Conservation (phyloP, 106 monocot genomes). For the Posidonia australis region DNA sequence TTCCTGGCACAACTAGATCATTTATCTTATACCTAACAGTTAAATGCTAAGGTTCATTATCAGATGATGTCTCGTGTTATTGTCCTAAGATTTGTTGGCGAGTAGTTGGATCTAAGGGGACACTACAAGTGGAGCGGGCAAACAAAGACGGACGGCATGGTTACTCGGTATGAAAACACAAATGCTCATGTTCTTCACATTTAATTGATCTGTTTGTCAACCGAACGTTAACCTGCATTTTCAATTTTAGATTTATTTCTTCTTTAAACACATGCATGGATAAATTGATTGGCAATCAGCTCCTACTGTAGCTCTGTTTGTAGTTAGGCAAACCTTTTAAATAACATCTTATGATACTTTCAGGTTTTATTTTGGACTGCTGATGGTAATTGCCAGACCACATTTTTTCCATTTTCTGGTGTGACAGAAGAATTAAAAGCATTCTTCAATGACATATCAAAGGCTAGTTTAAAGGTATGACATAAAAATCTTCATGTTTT, state of each 20-base stretch:
- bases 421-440: slow-evolving; percentile 69
- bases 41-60: neutral
- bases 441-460: slow-evolving; percentile 54
- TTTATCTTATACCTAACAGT: neutral
- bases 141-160: slow-evolving; percentile 56
- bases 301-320: too few species aligned
- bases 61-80: neutral
- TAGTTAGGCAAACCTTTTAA: too few species aligned
- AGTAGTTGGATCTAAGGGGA: slow-evolving; percentile 74
- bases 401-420: slow-evolving; percentile 61
- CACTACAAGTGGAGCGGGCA: slow-evolving; percentile 76
- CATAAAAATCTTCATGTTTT: neutral
- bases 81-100: slow-evolving; percentile 72
- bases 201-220: neutral
- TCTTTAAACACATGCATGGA: neutral
- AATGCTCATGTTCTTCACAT: neutral
- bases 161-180: slow-evolving; percentile 41
- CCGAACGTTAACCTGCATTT: neutral
- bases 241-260: too few species aligned
- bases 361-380: slow-evolving; percentile 6
- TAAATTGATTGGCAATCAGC: neutral
- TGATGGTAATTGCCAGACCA: slow-evolving; percentile 42
- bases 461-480: slow-evolving; percentile 31
- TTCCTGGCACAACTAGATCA: too few species aligned
- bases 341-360: neutral